Base-by-base conservation (phyloP, 177 flowering plant genomes). In the Vitis hybrid region DNA sequence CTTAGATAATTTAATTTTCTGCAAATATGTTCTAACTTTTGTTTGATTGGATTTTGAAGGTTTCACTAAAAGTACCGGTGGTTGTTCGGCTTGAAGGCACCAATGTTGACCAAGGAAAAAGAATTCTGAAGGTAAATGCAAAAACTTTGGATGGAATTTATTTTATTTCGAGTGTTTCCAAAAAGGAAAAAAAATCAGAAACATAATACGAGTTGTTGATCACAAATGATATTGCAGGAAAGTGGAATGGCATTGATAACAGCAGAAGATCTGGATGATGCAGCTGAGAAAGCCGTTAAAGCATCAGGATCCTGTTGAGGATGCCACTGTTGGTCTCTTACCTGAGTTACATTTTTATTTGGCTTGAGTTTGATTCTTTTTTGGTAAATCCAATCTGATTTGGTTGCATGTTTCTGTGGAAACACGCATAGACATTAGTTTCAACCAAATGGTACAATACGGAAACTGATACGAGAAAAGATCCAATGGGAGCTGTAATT, bases 61-160 rank as follows among this genome's bases (percentile, higher is more conserved):
- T 95, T 69, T 70, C 78, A 4, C 83, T 95, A 70, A 91, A 95
- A 77, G 98, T 95, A 62, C 98, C 98, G 2, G 97, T 95, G 45
- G 80, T 95, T 17, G 98, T 95, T 62, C 96, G 99, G 62, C 93
- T 95, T 57, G 99, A 95, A 77, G 99, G 99, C 67, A 95, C 99
- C 65, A 95, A 95, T 66, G 99, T 95, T n/a, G 99, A 93, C 66
- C 97, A 93, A 75, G 99, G 99, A 67, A 95, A 93, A 83, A 87
- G 93, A 82, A 95, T 95, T 67, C 78, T 95, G 71, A 95, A 91
- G 98, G 99, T 95, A 82, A 78, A 26, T 49, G 17, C 11, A 34
- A n/a, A 51, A 39, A 9, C 45, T 39, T 39, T 39, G 45, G 45
- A 39, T 39, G 4, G 45, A 48, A 18, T 10, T 51, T 11, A 52